Conservation (phyloP, 306 rosid species). For the Potentilla sterilis region DNA sequence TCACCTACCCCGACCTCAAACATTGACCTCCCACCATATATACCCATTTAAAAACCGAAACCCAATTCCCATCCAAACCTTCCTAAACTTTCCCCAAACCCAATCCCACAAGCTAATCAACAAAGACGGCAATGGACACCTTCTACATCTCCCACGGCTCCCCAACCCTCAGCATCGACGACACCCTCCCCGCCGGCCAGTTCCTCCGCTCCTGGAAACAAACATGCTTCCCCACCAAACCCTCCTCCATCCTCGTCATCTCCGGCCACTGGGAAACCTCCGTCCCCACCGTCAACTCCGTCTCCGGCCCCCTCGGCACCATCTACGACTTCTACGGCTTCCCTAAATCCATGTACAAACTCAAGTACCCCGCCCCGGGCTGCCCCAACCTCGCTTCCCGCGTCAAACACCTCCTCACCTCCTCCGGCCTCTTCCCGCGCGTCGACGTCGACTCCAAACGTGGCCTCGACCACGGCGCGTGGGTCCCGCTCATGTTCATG, state of each 20-base stretch:
- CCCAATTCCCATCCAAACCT: background rate
- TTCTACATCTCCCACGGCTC: slow-evolving; percentile 73
- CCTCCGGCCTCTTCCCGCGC: slow-evolving; percentile 34
- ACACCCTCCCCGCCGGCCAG: slow-evolving; percentile 39
- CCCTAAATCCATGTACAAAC: slow-evolving; percentile 63
- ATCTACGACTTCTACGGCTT: slow-evolving; percentile 80
- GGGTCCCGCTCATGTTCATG: slow-evolving; percentile 83
- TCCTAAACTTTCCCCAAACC: background rate
- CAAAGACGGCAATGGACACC: slow-evolving; percentile 36
- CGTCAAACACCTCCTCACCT: slow-evolving; percentile 57
- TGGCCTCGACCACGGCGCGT: slow-evolving; percentile 91
- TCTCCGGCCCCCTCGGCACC: slow-evolving; percentile 43
- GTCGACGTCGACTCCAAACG: slow-evolving; percentile 61
- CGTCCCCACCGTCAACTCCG: slow-evolving; percentile 51
- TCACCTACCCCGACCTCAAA: background rate
- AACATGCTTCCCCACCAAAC: slow-evolving; percentile 24
- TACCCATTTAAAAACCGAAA: background rate
- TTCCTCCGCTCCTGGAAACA: slow-evolving; percentile 57
- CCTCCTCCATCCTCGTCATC: slow-evolving; percentile 51
- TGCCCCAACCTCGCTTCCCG: slow-evolving; percentile 62
- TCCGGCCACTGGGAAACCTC: slow-evolving; percentile 70
- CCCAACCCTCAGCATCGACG: slow-evolving; percentile 63
- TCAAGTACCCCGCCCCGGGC: slow-evolving; percentile 87
- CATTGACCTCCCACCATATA: background rate
- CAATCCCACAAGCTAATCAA: background rate